These are phyloP conservation scores for Bacidia rubella DNA, from an alignment of 495 filamentous ascomycete species.

Conservation along the genomic window DNA sequence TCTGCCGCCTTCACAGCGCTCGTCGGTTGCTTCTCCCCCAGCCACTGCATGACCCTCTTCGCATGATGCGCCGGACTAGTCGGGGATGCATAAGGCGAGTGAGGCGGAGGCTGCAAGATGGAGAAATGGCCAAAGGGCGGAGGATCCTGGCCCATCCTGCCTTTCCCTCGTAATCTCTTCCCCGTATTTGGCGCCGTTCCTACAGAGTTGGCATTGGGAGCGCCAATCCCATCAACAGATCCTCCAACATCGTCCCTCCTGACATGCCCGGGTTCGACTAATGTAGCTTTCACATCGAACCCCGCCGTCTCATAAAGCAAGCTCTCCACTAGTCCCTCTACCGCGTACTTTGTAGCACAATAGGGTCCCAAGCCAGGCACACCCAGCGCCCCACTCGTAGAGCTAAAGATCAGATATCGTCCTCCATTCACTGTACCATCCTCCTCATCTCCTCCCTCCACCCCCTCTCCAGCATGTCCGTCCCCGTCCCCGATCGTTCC, in stretches of 20 bases:
- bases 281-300: conserved; percentile 81
- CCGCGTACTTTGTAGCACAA: conserved; percentile 91
- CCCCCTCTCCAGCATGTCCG: background rate
- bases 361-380: conserved; percentile 88
- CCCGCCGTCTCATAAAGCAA: conserved; percentile 90
- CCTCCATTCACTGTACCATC: conserved; percentile 33
- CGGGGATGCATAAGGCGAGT: conserved; percentile 64
- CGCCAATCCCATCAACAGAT: background rate
- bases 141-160: conserved; percentile 18
- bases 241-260: conserved; percentile 48
- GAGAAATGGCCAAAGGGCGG: conserved; percentile 84
- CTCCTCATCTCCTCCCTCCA: background rate
- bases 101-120: conserved; percentile 48
- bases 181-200: background rate
- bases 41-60: conserved; percentile 88
- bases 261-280: conserved; percentile 83
- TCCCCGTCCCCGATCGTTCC: too few species aligned
- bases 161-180: background rate
- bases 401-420: conserved; percentile 86
- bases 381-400: conserved; percentile 74
- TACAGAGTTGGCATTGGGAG: background rate
- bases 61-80: conserved; percentile 78
- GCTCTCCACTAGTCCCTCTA: conserved; percentile 86
- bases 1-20: conserved; percentile 91
- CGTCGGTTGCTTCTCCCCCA: conserved; percentile 80